These are phyloP conservation scores for Haplosporangium sp. DNA, from an alignment of 371 early-diverging fungal species.

Conservation along the genomic window DNA sequence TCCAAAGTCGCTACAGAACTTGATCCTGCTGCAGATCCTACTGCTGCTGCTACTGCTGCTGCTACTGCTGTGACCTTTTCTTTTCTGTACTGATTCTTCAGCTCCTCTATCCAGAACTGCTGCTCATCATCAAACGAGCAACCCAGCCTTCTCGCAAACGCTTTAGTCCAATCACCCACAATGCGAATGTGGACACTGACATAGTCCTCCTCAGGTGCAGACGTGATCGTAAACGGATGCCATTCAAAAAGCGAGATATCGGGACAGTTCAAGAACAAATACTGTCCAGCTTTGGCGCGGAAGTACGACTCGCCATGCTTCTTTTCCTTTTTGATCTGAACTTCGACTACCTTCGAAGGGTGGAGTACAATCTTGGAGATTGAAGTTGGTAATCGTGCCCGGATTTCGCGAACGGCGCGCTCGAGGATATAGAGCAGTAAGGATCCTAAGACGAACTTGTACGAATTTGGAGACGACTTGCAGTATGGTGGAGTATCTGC, in stretches of 20 bases:
- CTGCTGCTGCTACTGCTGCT: background rate
- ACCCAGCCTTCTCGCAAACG: constrained; percentile 69
- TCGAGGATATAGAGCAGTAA: constrained; percentile 77
- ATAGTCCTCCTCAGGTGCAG: constrained; percentile 86
- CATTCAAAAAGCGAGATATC: constrained; percentile 70
- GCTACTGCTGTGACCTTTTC: background rate
- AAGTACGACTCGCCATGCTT: constrained; percentile 27
- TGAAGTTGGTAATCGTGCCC: constrained; percentile 71
- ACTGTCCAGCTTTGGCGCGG: constrained; percentile 76
- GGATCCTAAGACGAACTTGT: constrained; percentile 82
- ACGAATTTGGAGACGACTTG: constrained; percentile 77
- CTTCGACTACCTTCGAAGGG: constrained; percentile 74
- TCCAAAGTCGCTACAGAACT: background rate
- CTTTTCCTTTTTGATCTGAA: constrained; percentile 66
- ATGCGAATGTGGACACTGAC: constrained; percentile 84
- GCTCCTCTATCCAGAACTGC: constrained; percentile 50
- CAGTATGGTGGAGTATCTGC: constrained; percentile 74
- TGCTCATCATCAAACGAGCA: constrained; percentile 54
- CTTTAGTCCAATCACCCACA: constrained; percentile 83
- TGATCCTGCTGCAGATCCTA: background rate
- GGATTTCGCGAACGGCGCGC: constrained; percentile 76
- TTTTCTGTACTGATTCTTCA: constrained; percentile 21
- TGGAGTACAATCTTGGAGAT: constrained; percentile 77
- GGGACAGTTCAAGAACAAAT: constrained; percentile 75
- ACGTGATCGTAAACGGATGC: constrained; percentile 91